These are phyloP conservation scores for Sporothrix inflata DNA, from an alignment of 2,329 filamentous ascomycete genomes.

Conservation along the genomic window DNA sequence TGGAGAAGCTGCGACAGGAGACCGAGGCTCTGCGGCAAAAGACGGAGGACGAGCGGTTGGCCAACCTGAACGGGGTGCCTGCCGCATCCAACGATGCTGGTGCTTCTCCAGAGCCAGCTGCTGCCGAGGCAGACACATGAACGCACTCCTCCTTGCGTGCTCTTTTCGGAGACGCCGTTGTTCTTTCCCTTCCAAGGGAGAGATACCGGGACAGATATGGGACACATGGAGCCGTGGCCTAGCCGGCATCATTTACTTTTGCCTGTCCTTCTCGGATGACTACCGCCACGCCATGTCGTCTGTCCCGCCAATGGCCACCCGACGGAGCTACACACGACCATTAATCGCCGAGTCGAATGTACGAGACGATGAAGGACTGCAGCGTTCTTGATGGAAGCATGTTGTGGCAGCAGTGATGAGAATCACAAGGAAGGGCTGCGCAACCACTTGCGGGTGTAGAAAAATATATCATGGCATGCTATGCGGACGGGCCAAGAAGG, in stretches of 20 bases:
- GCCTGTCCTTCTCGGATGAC: not conserved
- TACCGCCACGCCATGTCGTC: not conserved
- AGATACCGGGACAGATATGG: too few species aligned
- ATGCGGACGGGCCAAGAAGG: not conserved
- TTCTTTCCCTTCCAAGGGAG: not conserved
- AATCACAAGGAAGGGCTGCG: not conserved
- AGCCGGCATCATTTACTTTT: too few species aligned
- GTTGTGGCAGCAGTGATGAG: conserved; percentile 5
- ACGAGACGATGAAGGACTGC: conserved; percentile 4
- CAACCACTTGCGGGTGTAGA: not conserved
- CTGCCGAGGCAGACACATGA: conserved; percentile 38
- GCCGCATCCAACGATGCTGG: not conserved
- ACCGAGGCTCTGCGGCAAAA: conserved; percentile 74
- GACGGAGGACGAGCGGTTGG: conserved; percentile 76
- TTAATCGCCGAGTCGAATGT: conserved; percentile 15
- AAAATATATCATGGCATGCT: conserved; percentile 11
- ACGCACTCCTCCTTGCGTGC: not conserved
- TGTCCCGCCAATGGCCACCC: not conserved
- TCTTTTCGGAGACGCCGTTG: not conserved
- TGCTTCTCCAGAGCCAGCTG: not conserved
- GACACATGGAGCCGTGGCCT: not conserved
- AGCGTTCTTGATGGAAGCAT: conserved; percentile 12
- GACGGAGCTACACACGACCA: not conserved
- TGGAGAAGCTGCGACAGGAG: conserved; percentile 80
- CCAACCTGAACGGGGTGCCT: conserved; percentile 34